phyloP scores from a whole-genome alignment of 106 monocot genomes.

The Dendrobium nobile region DNA sequence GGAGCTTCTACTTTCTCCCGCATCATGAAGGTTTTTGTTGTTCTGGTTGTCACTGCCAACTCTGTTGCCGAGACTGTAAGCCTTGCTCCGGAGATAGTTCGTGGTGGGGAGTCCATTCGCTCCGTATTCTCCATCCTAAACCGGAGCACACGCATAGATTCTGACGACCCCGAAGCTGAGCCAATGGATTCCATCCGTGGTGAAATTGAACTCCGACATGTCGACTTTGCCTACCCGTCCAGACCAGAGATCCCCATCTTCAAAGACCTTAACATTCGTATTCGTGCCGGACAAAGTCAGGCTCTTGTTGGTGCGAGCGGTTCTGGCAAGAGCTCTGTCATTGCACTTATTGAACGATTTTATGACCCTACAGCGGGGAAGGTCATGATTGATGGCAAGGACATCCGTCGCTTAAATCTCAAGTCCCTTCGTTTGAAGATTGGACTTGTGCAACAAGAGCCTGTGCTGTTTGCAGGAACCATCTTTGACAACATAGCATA shows the following conservation, averaged over 20 bases:
- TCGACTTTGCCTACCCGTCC: conserved; percentile 64
- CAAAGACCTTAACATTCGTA: conserved; percentile 64
- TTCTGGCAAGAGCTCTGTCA: conserved; percentile 89
- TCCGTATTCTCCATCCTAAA: conserved; percentile 91
- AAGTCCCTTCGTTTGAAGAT: conserved; percentile 65
- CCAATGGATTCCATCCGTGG: conserved; percentile 41
- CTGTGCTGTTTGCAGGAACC: conserved; percentile 63
- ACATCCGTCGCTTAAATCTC: conserved; percentile 58
- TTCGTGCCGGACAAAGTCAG: conserved; percentile 59
- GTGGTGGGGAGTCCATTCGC: conserved; percentile 81
- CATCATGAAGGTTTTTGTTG: conserved; percentile 82
- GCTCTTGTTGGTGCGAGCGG: conserved; percentile 92
- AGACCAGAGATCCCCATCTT: conserved; percentile 61
- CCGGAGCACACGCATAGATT: conserved; percentile 54
- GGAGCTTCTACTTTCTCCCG: conserved; percentile 76
- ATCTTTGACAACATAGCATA: conserved; percentile 89
- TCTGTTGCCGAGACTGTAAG: conserved; percentile 73
- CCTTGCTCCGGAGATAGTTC: conserved; percentile 86
- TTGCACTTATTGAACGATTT: conserved; percentile 80
- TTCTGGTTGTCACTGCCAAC: conserved; percentile 83
- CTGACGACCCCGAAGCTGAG: conserved; percentile 76
- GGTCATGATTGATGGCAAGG: conserved; percentile 81
- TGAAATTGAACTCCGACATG: conserved; percentile 62
- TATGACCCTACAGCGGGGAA: conserved; percentile 79
- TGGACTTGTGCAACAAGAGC: conserved; percentile 86